Evolutionary conservation across 306 rosid genomes (phyloP), one percentile per base, ranked within the genome.

Genomic region (Quercus mongolica): DNA sequence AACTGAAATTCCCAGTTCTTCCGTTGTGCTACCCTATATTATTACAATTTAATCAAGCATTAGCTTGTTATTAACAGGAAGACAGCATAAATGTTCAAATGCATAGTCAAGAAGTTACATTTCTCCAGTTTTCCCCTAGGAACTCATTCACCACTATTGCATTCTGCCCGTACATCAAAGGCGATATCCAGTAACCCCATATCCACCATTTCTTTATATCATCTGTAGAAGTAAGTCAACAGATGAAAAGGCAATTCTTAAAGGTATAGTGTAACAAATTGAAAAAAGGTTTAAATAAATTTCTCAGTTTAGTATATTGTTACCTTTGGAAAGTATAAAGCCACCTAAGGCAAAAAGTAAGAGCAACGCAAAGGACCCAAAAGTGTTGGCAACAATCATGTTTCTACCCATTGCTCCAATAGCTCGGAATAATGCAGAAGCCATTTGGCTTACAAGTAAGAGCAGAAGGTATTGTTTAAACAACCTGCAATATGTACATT

Each of bases 151-250:
- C 86, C 51, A 71, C 72, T 13, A 86, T 74, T 5, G 80, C 89
- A 63, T 86, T 86, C 56, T 76, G 82, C 0, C 63, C 75, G 23
- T 86, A 86, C 86, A 83, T 86, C 84, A 86, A 11, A 18, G 89
- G 89, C 10, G 89, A 86, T 28, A 20, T 10, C 89, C 89, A 86
- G 13, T 82, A 86, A 26, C 86, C 89, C 89, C 89, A 86, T 54
- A 79, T 30, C 89, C 89, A 86, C 89, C 89, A 86, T 63, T 79
- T 61, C 76, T 73, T 28, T 35, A 86, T 61, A n/a, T 86, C 56
- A 3, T 61, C 86, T 86, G 62, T 28, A 35, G 52, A 67, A 67
- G 15, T 31, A 35, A 67, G 12, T 5, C n/a, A 25, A 25, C 17
- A 26, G 25, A 67, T 1, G 3, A 67, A 35, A 8, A 20, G 28